Evolutionary conservation across 2,329 filamentous ascomycete species (phyloP).

Genomic region (Leptosphaerulina australis): DNA sequence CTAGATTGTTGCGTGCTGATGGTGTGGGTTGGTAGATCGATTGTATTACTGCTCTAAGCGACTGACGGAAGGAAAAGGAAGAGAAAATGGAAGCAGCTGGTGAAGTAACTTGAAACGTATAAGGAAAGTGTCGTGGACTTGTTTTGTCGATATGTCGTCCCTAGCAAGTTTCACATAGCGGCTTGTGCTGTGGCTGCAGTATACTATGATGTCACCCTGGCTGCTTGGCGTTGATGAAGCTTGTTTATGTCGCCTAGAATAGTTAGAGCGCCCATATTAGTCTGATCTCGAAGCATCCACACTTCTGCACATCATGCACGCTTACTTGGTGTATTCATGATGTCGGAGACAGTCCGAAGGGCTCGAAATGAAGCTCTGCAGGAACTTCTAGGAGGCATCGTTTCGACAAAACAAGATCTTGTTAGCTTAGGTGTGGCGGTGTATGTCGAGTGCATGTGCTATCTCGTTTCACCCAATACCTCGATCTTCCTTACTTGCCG

Average conservation of each 20-base stretch:
- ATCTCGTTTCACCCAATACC: too few species aligned
- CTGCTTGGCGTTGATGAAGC: slow-evolving; percentile 3
- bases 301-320: slow-evolving; percentile 5
- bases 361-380: background rate
- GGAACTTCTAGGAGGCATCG: background rate
- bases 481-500: too few species aligned
- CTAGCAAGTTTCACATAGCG: slow-evolving; percentile 17
- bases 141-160: slow-evolving; percentile 3
- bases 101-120: background rate
- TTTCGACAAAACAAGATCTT: background rate
- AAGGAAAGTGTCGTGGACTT: slow-evolving; percentile 2
- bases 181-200: slow-evolving; percentile 10
- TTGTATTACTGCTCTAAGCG: background rate
- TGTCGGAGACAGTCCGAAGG: background rate
- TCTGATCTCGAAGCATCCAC: slow-evolving; percentile 3
- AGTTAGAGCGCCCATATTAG: slow-evolving; percentile 6
- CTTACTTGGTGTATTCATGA: background rate
- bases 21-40: background rate
- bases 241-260: slow-evolving; percentile 8
- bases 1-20: background rate
- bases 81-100: background rate
- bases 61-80: background rate
- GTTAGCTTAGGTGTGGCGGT: too few species aligned
- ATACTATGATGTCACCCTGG: slow-evolving; percentile 12
- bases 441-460: too few species aligned